Base-by-base conservation (phyloP, 805 yeast genomes). In the Candida sakaeoensis region DNA sequence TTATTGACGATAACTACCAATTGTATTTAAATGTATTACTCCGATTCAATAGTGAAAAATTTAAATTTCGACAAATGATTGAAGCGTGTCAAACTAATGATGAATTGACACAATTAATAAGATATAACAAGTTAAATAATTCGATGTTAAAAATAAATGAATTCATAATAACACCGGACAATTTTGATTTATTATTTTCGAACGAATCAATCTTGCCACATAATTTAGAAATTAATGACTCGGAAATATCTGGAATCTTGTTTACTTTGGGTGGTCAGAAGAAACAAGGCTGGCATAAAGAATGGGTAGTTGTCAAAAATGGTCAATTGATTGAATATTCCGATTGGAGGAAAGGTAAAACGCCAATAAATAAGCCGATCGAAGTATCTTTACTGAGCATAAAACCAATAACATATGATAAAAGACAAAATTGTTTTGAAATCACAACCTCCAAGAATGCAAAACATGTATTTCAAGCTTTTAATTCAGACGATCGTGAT, bases 211-310 rank as follows among this genome's bases (percentile, higher is more conserved):
- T 37, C 7, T 19, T 34, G 12, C 42, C 42, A 14, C 32, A 38
- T 28, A 21, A 18, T 25, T 36, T 33, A 19, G 39, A 38, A 22
- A 23, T 33, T 14, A 33, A 40, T 14, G 63, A 57, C 33, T 52
- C 64, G 5, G 65, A 61, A 31, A 57, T 60, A 40, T 53, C 65
- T 5, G 85, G 84, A 1, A 68, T 79, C 9, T 54, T 80, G n/a
- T 79, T 74, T 51, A 69, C 77, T 2, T 61, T 75, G 26, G 80
- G 81, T 0, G 83, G 82, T 0, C 78, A 75, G 42, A 79, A 80
- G 0, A 75, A 75, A 43, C 75, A 68, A 16, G 82, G 84, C 3
- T 89, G 96, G 96, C 95, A 87, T 57, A 87, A 86, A 52, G 89
- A 83, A 56, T 85, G 95, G 90, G 85, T 88, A 1, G 85, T 80